A percentile compares a stretch with the other conserved stretches of the same genome.
Evolutionary conservation across 805 yeast species (phyloP).

Genomic region (Cyberlindnera lachancei): DNA sequence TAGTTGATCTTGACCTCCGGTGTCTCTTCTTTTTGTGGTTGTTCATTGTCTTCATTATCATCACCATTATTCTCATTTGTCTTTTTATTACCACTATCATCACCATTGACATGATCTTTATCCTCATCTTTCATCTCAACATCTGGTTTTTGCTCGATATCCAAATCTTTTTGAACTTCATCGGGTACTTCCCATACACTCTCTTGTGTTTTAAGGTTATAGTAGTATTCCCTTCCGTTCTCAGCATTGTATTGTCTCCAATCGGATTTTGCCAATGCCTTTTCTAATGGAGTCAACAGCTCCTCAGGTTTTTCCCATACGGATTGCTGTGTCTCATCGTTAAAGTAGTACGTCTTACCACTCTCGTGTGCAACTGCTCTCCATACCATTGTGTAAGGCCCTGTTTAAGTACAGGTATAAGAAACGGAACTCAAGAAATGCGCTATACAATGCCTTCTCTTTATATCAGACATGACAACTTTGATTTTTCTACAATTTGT

Average conservation of each 20-base stretch:
- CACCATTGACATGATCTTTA: constrained; percentile 1
- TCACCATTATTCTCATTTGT: constrained; percentile 3
- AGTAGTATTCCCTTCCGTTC: constrained; percentile 62
- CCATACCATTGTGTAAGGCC: constrained; percentile 50
- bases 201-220: constrained; percentile 52
- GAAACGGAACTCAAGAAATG: too few relatives aligned
- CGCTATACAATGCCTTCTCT: too few relatives aligned
- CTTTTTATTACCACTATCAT: neutral
- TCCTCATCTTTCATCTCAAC: constrained; percentile 28
- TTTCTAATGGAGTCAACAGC: constrained; percentile 31
- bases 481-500: too few relatives aligned
- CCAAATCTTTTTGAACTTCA: constrained; percentile 28
- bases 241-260: constrained; percentile 47
- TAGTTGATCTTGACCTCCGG: constrained; percentile 1
- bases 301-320: constrained; percentile 78
- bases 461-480: too few relatives aligned
- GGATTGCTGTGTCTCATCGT: constrained; percentile 56
- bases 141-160: constrained; percentile 33
- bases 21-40: neutral
- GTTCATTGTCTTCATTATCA: neutral
- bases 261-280: constrained; percentile 42
- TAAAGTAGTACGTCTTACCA: constrained; percentile 69
- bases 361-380: constrained; percentile 20
- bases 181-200: constrained; percentile 80
- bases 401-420: too few relatives aligned